Percentiles rank a stretch among this genome's conserved stretches.
These are phyloP conservation scores for Beta corolliflora DNA, from an alignment of 179 eudicot genomes.

Conservation along the genomic window DNA sequence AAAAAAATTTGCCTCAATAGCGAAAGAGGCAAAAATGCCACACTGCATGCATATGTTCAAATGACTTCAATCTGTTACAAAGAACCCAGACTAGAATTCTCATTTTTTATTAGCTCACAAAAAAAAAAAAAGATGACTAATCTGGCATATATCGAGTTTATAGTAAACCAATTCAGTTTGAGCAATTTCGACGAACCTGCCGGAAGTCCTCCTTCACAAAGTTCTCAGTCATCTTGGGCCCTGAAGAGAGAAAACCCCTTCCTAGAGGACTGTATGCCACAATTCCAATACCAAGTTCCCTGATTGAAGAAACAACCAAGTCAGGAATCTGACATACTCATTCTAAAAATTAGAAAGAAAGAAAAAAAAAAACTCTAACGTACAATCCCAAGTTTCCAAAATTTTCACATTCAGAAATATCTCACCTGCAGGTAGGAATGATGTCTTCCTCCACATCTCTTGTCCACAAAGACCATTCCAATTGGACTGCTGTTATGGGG, in stretches of 20 bases:
- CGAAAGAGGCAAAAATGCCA: background rate
- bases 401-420: background rate
- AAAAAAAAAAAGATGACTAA: background rate
- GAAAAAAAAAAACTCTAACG: background rate
- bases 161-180: background rate
- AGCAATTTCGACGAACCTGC: slow-evolving; percentile 37
- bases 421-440: slow-evolving; percentile 59
- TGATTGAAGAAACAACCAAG: slow-evolving; percentile 10
- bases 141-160: no score
- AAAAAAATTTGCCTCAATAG: background rate
- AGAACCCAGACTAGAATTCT: background rate
- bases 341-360: no score
- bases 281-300: slow-evolving; percentile 66
- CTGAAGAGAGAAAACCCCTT: slow-evolving; percentile 53
- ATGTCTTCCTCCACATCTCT: slow-evolving; percentile 57
- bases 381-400: background rate
- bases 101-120: background rate
- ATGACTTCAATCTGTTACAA: background rate
- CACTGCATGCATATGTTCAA: background rate
- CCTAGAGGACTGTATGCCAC: slow-evolving; percentile 63
- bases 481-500: slow-evolving; percentile 57
- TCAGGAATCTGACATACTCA: background rate
- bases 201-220: slow-evolving; percentile 37
- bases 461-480: slow-evolving; percentile 67
- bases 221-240: slow-evolving; percentile 47